Evolutionary conservation across 305 asterid genomes (phyloP).

Genomic region (Fraxinus xanthoxyloides): DNA sequence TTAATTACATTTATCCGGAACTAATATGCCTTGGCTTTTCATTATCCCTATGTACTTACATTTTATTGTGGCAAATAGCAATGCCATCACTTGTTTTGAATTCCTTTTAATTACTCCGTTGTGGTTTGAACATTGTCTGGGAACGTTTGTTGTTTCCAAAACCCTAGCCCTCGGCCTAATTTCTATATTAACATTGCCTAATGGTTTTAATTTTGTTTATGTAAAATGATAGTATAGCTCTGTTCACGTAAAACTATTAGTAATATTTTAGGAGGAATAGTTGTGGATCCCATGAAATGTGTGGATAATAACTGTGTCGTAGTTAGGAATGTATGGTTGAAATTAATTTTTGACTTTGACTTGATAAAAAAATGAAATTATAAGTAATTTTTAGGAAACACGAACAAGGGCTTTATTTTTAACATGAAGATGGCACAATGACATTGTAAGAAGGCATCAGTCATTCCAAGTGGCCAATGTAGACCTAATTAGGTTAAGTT

Average conservation of each 20-base stretch:
- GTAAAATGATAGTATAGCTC: neutral
- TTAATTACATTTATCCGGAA: neutral
- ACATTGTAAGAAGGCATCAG: neutral
- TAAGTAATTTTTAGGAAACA: neutral
- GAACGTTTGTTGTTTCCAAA: neutral
- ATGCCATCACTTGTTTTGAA: neutral
- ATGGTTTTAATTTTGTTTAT: neutral
- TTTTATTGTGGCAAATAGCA: neutral
- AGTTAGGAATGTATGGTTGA: neutral
- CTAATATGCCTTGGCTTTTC: neutral
- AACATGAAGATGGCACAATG: neutral
- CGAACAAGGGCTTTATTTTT: neutral
- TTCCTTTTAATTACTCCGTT: neutral
- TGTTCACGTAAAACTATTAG: neutral
- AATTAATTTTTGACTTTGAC: neutral
- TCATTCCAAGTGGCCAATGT: neutral
- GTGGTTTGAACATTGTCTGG: neutral
- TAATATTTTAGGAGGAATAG: neutral
- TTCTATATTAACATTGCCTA: neutral
- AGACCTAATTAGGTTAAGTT: neutral
- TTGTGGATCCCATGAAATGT: neutral
- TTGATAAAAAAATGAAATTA: neutral
- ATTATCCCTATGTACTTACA: neutral
- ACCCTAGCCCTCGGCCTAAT: neutral
- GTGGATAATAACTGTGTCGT: neutral